Conservation (phyloP, 83 land plant genomes). For the Diphasiastrum complanatum region DNA sequence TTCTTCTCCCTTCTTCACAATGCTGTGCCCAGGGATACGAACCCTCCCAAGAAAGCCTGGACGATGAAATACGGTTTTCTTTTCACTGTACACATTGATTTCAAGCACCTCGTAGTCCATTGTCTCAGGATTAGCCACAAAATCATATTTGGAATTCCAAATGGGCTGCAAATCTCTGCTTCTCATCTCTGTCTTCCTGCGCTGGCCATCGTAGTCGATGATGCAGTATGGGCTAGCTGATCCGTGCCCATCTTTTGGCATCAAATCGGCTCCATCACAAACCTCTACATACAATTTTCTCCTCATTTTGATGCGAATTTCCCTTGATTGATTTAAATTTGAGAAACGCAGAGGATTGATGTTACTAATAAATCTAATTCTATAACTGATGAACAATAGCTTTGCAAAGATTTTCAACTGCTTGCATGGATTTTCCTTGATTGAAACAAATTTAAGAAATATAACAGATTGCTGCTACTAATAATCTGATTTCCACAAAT, state of each 20-base stretch:
- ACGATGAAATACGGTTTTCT: neutral
- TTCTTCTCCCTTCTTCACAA: neutral
- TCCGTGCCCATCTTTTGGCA: conserved; percentile 16
- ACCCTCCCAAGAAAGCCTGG: neutral
- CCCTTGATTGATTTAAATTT: no score
- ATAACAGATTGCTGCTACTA: no score
- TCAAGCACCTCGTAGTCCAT: neutral
- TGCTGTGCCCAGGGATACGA: neutral
- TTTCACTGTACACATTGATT: conserved; percentile 1
- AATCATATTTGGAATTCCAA: neutral
- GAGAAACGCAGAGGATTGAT: no score
- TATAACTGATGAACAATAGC: no score
- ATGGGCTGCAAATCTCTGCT: conserved; percentile 8
- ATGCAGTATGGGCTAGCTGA: conserved; percentile 12
- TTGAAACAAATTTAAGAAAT: no score
- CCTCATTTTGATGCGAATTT: neutral
- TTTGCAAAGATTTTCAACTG: no score
- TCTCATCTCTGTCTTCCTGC: neutral
- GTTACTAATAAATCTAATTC: no score
- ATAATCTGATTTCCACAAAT: no score
- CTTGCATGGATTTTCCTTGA: no score
- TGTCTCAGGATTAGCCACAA: neutral
- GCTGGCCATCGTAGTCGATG: conserved; percentile 8
- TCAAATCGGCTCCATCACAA: conserved; percentile 3
- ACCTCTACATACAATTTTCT: conserved; percentile 10